Conservation (phyloP, 2,329 filamentous ascomycete genomes). For the Achaetomium macrosporum region DNA sequence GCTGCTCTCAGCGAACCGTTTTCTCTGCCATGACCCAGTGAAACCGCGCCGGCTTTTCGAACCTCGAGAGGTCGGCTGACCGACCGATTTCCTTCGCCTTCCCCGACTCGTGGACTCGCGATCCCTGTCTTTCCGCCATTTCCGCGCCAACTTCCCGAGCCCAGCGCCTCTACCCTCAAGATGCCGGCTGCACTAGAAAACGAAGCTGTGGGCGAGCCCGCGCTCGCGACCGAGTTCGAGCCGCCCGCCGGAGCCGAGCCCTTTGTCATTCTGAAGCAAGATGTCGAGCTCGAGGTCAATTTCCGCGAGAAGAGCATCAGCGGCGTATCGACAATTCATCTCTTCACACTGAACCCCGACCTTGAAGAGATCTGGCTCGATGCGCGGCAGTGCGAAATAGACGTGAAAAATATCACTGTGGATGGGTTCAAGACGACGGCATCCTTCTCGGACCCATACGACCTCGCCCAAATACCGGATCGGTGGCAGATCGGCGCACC, state of each 20-base stretch:
- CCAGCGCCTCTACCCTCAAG: background rate
- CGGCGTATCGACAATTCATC: slow-evolving; percentile 75
- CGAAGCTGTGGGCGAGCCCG: slow-evolving; percentile 12
- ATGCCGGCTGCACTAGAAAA: slow-evolving; percentile 27
- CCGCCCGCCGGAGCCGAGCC: slow-evolving; percentile 25
- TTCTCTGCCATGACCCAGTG: slow-evolving; percentile 15
- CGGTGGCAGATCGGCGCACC: slow-evolving; percentile 60
- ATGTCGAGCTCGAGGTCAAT: slow-evolving; percentile 83
- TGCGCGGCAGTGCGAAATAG: slow-evolving; percentile 56
- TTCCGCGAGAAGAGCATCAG: slow-evolving; percentile 69
- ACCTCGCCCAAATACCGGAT: slow-evolving; percentile 54
- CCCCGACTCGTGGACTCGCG: background rate
- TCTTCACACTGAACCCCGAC: slow-evolving; percentile 57
- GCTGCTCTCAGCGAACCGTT: background rate
- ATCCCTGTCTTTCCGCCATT: background rate
- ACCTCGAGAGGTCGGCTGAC: slow-evolving; percentile 13
- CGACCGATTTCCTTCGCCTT: slow-evolving; percentile 1
- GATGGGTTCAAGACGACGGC: slow-evolving; percentile 40
- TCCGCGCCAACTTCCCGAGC: background rate
- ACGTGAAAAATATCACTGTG: slow-evolving; percentile 48
- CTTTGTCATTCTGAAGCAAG: slow-evolving; percentile 68
- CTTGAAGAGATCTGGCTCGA: slow-evolving; percentile 55
- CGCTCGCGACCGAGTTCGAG: slow-evolving; percentile 14
- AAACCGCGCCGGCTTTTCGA: slow-evolving; percentile 6
- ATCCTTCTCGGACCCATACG: slow-evolving; percentile 60